These are phyloP conservation scores for Pezicula carpinea DNA, from an alignment of 2,329 filamentous ascomycete species.

Conservation along the genomic window DNA sequence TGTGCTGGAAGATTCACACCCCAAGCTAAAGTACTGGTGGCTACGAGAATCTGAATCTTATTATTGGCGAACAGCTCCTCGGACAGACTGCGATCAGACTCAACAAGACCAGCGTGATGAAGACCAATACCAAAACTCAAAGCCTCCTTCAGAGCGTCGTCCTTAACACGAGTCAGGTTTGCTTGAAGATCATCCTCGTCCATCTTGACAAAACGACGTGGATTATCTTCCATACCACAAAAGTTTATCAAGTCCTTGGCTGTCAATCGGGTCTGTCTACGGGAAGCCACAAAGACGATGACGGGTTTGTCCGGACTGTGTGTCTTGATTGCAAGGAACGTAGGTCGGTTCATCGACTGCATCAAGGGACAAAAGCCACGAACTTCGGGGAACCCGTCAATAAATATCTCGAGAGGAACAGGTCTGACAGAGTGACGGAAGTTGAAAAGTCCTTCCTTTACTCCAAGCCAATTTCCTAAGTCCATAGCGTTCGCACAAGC, in stretches of 20 bases:
- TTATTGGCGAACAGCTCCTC: slow-evolving; percentile 96
- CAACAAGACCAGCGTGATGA: slow-evolving; percentile 94
- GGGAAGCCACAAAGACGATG: slow-evolving; percentile 95
- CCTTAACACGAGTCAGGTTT: slow-evolving; percentile 86
- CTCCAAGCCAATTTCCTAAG: slow-evolving; percentile 92
- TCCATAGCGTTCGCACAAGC: slow-evolving; percentile 95
- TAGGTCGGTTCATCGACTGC: slow-evolving; percentile 98
- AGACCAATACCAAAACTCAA: slow-evolving; percentile 94
- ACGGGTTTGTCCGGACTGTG: slow-evolving; percentile 96
- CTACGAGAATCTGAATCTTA: slow-evolving; percentile 95
- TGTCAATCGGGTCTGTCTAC: slow-evolving; percentile 89
- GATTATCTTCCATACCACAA: slow-evolving; percentile 98
- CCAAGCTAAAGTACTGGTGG: slow-evolving; percentile 95
- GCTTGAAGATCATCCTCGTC: slow-evolving; percentile 88
- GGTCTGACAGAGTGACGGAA: slow-evolving; percentile 96
- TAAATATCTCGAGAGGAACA: slow-evolving; percentile 92
- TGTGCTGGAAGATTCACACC: slow-evolving; percentile 97
- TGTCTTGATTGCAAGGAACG: slow-evolving; percentile 91
- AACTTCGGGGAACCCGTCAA: slow-evolving; percentile 94
- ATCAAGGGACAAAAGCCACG: slow-evolving; percentile 95
- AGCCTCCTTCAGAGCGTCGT: slow-evolving; percentile 88
- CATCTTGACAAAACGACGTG: slow-evolving; percentile 87
- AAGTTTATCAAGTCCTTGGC: slow-evolving; percentile 96
- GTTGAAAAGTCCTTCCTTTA: slow-evolving; percentile 94
- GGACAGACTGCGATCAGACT: slow-evolving; percentile 84